Conservation (phyloP, 2,329 filamentous ascomycete species). For the Botrytis aclada region DNA sequence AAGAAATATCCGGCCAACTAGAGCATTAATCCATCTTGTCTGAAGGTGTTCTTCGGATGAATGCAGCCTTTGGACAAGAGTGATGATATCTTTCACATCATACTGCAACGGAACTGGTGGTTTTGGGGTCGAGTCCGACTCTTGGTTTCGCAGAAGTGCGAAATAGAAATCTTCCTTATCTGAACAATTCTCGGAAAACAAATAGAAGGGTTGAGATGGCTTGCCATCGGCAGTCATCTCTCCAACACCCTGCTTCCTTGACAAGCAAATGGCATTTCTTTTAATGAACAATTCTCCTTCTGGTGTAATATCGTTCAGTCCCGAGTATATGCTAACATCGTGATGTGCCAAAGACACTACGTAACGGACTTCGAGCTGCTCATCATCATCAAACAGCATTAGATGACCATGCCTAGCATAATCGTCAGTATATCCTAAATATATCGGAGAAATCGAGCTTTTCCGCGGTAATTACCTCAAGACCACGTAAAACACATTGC, state of each 20-base stretch:
- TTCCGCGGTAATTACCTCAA: conserved; percentile 57
- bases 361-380: conserved; percentile 92
- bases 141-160: conserved; percentile 80
- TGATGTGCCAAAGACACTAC: conserved; percentile 92
- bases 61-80: conserved; percentile 84
- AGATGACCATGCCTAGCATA: conserved; percentile 76
- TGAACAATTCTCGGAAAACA: conserved; percentile 93
- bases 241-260: conserved; percentile 56
- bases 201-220: conserved; percentile 77
- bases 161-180: conserved; percentile 99
- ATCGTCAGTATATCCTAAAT: background rate
- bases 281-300: conserved; percentile 97
- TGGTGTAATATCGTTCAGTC: conserved; percentile 65
- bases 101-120: conserved; percentile 72
- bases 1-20: conserved; percentile 85
- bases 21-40: conserved; percentile 88
- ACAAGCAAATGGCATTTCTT: conserved; percentile 80
- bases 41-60: conserved; percentile 88
- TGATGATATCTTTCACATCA: conserved; percentile 81
- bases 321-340: conserved; percentile 78
- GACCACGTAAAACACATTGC: conserved; percentile 92
- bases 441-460: too few species aligned
- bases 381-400: conserved; percentile 95
- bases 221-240: conserved; percentile 55
- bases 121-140: conserved; percentile 58